Evolutionary conservation across 495 filamentous ascomycete genomes (phyloP), one percentile per base, ranked within the genome.

Genomic region (Chaetomium fimeti): DNA sequence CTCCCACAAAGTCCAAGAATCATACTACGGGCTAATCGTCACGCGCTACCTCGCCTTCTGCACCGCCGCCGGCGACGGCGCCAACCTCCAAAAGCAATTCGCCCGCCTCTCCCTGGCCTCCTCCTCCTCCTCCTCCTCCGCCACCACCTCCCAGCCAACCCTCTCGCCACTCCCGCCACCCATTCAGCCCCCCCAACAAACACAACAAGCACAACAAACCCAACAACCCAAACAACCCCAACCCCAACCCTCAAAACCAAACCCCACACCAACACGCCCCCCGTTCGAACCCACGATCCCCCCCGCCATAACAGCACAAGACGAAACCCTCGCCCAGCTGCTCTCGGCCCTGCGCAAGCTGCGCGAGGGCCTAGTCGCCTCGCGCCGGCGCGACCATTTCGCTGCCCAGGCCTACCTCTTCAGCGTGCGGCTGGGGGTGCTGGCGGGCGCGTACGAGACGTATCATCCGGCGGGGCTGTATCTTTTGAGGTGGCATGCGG

Each of bases 21-120:
- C 82, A 38, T 97, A 95, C 82, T 97, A 90, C 75, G 82, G 88
- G 68, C 91, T 85, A 71, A 93, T 98, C 65, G 84, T 90, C 60
- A 85, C 90, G 67, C 87, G 91, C 58, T 98, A 94, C 77, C 88
- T 95, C 81, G 84, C 82, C 65, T 94, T 97, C 76, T 94, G 91
- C 77, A 89, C 89, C 49, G 74, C 81, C 15, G 83, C 85, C 32
- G 84, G 83, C 58, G 82, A 86, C 71, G 78, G 84, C 40, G 85
- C 89, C 64, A 83, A 87, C 61, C 85, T 97, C 29, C 85, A 91
- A 63, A 82, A 82, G 61, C 87, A 88, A 58, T 91, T 95, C 67
- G 83, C 89, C 7, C 85, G 84, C 4, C 82, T 94, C 38, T 77
- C 84, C 53, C 62, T 86, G 45, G 61, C 64, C 42, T 52, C 32